A percentile compares a stretch with the other conserved stretches of the same genome.
Conservation (phyloP, 2,329 filamentous ascomycete genomes). For the Fusarium sp. region DNA sequence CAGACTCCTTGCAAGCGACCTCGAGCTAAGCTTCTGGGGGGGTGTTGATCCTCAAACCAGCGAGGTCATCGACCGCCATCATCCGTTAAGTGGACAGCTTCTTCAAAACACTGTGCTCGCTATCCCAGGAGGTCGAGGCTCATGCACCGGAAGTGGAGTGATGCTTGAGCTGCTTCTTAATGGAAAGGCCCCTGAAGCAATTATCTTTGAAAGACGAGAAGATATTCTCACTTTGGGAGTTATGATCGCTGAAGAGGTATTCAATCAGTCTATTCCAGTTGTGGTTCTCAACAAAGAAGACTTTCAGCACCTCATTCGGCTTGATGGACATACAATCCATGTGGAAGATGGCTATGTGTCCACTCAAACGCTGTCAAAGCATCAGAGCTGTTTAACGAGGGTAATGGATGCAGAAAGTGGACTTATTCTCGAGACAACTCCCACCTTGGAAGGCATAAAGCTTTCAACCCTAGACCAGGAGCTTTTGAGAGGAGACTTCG, state of each 20-base stretch:
- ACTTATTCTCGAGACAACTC: constrained; percentile 8
- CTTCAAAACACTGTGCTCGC: constrained; percentile 56
- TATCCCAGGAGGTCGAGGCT: constrained; percentile 61
- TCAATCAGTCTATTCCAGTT: constrained; percentile 57
- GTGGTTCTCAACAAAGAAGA: constrained; percentile 46
- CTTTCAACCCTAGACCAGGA: constrained; percentile 27
- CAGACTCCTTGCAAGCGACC: constrained; percentile 46
- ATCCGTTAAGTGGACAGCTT: constrained; percentile 54
- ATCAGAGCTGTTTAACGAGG: neutral
- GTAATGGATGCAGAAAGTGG: neutral
- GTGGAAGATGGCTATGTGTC: constrained; percentile 27
- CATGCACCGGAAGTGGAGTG: constrained; percentile 60
- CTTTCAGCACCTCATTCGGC: constrained; percentile 20
- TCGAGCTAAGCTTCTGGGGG: constrained; percentile 61
- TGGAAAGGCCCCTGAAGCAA: constrained; percentile 53
- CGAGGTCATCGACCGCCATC: constrained; percentile 59
- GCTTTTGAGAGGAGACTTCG: constrained; percentile 22
- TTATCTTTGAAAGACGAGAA: constrained; percentile 59
- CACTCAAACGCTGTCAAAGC: neutral
- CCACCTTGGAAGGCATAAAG: constrained; percentile 35
- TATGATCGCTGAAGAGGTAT: constrained; percentile 58
- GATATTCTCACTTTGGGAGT: constrained; percentile 62
- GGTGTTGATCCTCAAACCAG: constrained; percentile 58
- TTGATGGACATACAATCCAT: constrained; percentile 11
- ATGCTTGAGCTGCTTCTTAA: constrained; percentile 61